Base-by-base conservation (phyloP, 768 basidiomycete species). In the Pleurotus eryngii region DNA sequence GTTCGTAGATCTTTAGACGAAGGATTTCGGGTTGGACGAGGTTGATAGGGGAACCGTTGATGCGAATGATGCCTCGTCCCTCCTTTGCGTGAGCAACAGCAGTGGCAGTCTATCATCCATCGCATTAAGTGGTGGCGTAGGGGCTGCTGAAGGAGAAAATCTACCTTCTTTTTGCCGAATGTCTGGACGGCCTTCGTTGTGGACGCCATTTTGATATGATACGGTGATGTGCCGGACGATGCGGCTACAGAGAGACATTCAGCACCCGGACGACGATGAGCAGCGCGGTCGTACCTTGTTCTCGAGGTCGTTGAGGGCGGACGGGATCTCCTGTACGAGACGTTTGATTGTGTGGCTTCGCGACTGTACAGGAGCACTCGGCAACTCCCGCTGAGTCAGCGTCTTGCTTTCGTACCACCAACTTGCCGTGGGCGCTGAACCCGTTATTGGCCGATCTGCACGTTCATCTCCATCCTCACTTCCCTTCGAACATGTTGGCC, bases 111-210 rank as follows among this genome's bases (percentile, higher is more conserved):
- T 95, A 64, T 22, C 46, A 58, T 60, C 42, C 18, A 50, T 38
- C 15, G 53, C 9, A 64, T 49, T 55, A 18, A 27, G 48, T 51
- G 35, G 55, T 40, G 57, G 30, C 30, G 30, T 35, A 30, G 30
- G 7, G 11, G 30, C 11, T 9, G 30, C 30, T 35, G 30, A 54
- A 39, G 51, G n/a, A 26, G 37, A 30, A 50, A 26, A 68, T 84
- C 62, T 72, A 84, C 93, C 90, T 98, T 98, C 89, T 98, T 98
- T 92, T 98, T 98, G 77, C 96, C 96, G 79, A 98, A 98, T 62
- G 93, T 96, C 74, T 98, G 96, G 65, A 98, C 96, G 80, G 95
- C 93, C 80, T 92, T 92, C 63, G 76, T 74, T 70, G 88, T 81
- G 65, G 86, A 75, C 63, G 73, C 83, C 89, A 91, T 92, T 75